These are phyloP conservation scores for Salix viminalis DNA, from an alignment of 345 rosid species.

Conservation along the genomic window DNA sequence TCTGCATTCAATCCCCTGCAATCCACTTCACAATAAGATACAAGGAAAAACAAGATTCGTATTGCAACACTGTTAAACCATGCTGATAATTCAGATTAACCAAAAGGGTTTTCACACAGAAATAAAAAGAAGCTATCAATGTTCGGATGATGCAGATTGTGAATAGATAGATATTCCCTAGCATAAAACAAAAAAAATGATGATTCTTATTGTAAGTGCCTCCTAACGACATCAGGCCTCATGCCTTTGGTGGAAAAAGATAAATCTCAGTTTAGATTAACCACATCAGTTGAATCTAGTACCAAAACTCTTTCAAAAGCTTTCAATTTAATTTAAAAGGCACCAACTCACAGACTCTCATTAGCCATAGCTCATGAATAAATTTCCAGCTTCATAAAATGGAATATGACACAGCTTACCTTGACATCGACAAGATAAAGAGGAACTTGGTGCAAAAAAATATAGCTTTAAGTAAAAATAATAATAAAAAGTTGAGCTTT, in stretches of 20 bases:
- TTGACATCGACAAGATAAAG: too few relatives aligned
- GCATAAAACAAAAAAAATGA: background rate
- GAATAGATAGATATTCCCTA: background rate
- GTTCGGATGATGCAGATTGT: background rate
- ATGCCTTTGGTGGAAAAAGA: background rate
- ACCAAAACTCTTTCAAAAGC: background rate
- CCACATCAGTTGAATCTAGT: background rate
- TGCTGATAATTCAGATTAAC: background rate
- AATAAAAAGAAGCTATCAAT: background rate
- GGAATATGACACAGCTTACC: too few relatives aligned
- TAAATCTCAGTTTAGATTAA: background rate
- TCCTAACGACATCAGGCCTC: background rate
- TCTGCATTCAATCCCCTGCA: too few relatives aligned
- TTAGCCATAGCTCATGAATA: too few relatives aligned
- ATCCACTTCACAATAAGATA: background rate
- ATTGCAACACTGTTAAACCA: background rate
- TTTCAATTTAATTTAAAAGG: background rate
- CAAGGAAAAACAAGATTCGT: background rate
- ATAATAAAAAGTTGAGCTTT: too few relatives aligned
- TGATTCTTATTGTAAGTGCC: too few relatives aligned
- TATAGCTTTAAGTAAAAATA: too few relatives aligned
- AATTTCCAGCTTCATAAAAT: too few relatives aligned
- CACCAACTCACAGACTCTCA: slow-evolving; percentile 1
- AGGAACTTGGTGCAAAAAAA: too few relatives aligned
- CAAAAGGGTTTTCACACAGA: background rate